These are phyloP conservation scores for Tulasnella sp. DNA, from an alignment of 768 basidiomycete species.

Conservation along the genomic window DNA sequence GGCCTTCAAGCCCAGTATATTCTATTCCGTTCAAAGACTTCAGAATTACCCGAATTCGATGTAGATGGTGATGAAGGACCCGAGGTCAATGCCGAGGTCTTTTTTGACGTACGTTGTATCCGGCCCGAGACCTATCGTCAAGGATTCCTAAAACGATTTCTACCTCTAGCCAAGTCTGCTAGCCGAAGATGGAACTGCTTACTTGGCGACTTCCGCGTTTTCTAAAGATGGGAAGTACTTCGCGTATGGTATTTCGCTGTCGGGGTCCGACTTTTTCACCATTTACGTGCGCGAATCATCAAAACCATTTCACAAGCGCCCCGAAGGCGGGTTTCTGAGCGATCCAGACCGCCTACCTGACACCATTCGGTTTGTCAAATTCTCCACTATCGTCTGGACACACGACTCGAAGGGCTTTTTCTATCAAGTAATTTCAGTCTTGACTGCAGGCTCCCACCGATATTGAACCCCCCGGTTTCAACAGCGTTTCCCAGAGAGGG, in stretches of 20 bases:
- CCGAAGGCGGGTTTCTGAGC: conserved; percentile 31
- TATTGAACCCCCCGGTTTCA: background rate
- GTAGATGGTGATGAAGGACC: conserved; percentile 36
- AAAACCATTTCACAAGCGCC: conserved; percentile 52
- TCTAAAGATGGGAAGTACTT: conserved; percentile 65
- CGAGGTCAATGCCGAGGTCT: conserved; percentile 54
- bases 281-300: conserved; percentile 63
- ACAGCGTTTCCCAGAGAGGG: conserved; percentile 55
- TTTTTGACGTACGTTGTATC: conserved; percentile 60
- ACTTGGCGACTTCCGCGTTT: conserved; percentile 56
- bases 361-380: conserved; percentile 71
- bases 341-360: conserved; percentile 54
- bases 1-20: conserved; percentile 63
- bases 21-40: conserved; percentile 1
- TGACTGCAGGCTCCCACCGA: background rate
- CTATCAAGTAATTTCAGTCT: conserved; percentile 53
- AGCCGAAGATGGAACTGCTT: conserved; percentile 65
- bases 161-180: conserved; percentile 59
- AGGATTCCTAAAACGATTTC: background rate
- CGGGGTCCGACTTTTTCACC: conserved; percentile 66
- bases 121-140: too few species aligned
- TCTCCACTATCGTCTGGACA: conserved; percentile 67
- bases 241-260: conserved; percentile 69
- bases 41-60: background rate
- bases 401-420: conserved; percentile 79